phyloP scores from a whole-genome alignment of 176 grass and related monocot genomes.

The Carex cristatella region DNA sequence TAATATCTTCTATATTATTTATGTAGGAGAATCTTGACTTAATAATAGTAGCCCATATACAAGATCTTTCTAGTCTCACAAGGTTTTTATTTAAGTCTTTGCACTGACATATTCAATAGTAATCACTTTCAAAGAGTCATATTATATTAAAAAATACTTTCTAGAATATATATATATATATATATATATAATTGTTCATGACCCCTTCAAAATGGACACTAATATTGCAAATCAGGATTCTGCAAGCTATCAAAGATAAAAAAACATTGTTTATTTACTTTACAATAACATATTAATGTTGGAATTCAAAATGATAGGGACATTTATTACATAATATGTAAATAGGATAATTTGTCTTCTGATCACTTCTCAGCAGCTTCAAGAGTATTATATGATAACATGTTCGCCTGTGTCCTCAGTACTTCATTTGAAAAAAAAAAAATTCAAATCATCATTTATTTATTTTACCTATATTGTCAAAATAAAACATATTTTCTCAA shows the following conservation, averaged over 20 bases:
- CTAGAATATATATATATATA: neutral
- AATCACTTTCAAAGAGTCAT: neutral
- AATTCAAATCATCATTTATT: neutral
- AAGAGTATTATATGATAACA: neutral
- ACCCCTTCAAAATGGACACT: neutral
- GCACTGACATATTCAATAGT: neutral
- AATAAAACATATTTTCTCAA: neutral
- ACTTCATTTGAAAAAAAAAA: neutral
- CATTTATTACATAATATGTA: neutral
- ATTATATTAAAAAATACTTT: neutral
- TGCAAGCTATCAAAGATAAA: slow-evolving; percentile 9
- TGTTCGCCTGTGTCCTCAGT: neutral
- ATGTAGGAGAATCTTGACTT: slow-evolving; percentile 5
- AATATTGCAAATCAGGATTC: slow-evolving; percentile 3
- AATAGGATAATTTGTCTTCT: neutral
- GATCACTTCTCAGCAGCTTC: neutral
- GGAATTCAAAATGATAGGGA: slow-evolving; percentile 2
- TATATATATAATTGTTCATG: neutral
- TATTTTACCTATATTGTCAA: neutral
- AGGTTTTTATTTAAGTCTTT: neutral
- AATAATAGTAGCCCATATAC: neutral
- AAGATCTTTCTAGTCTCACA: neutral
- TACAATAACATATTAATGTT: neutral
- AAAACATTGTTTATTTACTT: neutral
- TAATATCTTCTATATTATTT: neutral